These are phyloP conservation scores for Lactifluus subvellereus DNA, from an alignment of 768 basidiomycete genomes.

Conservation along the genomic window DNA sequence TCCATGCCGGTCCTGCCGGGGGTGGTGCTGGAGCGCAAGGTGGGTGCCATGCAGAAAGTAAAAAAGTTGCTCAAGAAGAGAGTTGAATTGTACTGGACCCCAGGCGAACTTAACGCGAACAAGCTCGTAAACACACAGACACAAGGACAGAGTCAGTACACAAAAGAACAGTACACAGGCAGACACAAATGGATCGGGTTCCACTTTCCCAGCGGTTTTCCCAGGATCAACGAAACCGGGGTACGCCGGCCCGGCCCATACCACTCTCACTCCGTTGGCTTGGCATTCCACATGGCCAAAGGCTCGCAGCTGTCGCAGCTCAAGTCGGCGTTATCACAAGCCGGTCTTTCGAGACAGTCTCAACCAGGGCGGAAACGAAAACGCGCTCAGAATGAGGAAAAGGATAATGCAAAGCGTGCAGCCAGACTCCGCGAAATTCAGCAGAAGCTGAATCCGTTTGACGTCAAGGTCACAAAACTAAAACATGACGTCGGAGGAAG, in stretches of 20 bases:
- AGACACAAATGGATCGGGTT: not conserved
- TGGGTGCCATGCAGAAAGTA: conserved; percentile 15
- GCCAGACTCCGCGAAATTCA: conserved; percentile 81
- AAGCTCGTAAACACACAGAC: not conserved
- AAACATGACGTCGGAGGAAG: conserved; percentile 92
- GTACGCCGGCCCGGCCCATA: not conserved
- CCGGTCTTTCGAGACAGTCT: conserved; percentile 64
- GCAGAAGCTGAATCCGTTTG: conserved; percentile 87
- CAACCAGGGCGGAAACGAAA: conserved; percentile 65
- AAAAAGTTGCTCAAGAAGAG: not conserved
- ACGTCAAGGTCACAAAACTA: conserved; percentile 84
- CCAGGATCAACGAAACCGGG: not conserved
- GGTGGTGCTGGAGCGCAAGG: conserved; percentile 12
- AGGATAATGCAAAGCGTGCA: conserved; percentile 76
- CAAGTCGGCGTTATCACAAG: conserved; percentile 73
- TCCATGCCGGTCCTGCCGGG: conserved; percentile 10
- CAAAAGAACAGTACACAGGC: not conserved
- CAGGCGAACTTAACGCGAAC: not conserved
- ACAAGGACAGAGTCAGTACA: not conserved
- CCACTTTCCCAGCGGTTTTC: not conserved
- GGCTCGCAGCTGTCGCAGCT: conserved; percentile 90
- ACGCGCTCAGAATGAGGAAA: conserved; percentile 52
- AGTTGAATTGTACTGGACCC: not conserved
- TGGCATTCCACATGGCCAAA: conserved; percentile 49
- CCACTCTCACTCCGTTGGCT: not conserved